Percentiles rank a stretch among this genome's conserved stretches.
These are phyloP conservation scores for Akebia trifoliata DNA, from an alignment of 164 flowering plant species.

Conservation along the genomic window DNA sequence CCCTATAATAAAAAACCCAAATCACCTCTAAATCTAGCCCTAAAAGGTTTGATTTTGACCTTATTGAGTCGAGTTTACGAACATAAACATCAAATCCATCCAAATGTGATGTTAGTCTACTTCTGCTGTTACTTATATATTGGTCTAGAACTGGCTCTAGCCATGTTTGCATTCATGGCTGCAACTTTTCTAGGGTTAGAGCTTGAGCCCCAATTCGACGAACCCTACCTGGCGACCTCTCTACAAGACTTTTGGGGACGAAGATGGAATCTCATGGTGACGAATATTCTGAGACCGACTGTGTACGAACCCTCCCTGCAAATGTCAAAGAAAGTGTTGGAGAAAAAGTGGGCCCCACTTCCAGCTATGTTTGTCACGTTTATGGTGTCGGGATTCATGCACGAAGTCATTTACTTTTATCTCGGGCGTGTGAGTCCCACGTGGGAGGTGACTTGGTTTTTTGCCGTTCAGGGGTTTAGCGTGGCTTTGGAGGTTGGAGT, in stretches of 20 bases:
- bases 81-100: too few relatives aligned
- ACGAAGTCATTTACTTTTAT: conserved; percentile 36
- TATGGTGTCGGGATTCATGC: conserved; percentile 33
- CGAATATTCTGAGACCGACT: conserved; percentile 35
- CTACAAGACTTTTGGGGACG: conserved; percentile 62
- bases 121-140: conserved; percentile 27
- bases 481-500: conserved; percentile 18
- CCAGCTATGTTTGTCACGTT: conserved; percentile 25
- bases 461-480: conserved; percentile 20
- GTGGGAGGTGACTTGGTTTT: conserved; percentile 30
- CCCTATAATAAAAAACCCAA: neutral
- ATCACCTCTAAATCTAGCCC: conserved; percentile 7
- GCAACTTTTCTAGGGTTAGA: conserved; percentile 30
- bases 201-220: conserved; percentile 49
- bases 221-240: conserved; percentile 47
- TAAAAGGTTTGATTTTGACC: conserved; percentile 6
- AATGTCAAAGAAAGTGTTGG: neutral
- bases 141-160: conserved; percentile 24
- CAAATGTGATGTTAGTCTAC: conserved; percentile 3
- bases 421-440: conserved; percentile 19
- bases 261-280: conserved; percentile 26
- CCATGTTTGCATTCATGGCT: conserved; percentile 19
- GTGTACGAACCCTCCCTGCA: conserved; percentile 32
- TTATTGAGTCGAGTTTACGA: conserved; percentile 2
- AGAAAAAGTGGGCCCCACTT: conserved; percentile 23